A percentile compares a stretch with the other conserved stretches of the same genome.
Conservation (phyloP, 1,284 basidiomycete genomes). For the Peniophora sp. region DNA sequence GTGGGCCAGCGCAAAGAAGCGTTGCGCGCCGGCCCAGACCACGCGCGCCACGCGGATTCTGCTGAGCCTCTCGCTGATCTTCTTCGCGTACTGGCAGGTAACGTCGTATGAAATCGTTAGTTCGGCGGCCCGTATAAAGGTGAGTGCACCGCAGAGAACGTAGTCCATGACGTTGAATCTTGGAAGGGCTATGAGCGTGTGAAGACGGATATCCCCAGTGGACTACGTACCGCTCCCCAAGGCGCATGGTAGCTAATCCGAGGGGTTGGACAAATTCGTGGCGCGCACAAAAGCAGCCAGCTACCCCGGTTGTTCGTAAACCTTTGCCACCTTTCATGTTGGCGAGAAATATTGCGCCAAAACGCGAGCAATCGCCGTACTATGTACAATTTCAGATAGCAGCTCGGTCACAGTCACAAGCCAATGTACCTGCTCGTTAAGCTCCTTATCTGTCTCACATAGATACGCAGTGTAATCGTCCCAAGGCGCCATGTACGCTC, state of each 20-base stretch:
- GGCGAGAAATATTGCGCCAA: conserved; percentile 19
- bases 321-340: conserved; percentile 15
- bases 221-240: conserved; percentile 24
- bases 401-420: background rate
- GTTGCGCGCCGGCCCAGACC: background rate
- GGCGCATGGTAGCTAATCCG: conserved; percentile 27
- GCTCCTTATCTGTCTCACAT: conserved; percentile 3
- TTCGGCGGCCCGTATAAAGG: conserved; percentile 1
- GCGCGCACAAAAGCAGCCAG: conserved; percentile 22
- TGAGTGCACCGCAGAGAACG: conserved; percentile 17
- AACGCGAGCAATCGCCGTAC: background rate
- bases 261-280: conserved; percentile 24
- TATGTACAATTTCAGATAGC: background rate
- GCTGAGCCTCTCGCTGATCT: conserved; percentile 12
- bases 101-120: conserved; percentile 27
- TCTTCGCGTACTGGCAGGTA: conserved; percentile 23
- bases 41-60: background rate
- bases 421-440: background rate
- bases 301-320: conserved; percentile 21
- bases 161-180: conserved; percentile 32
- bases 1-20: conserved; percentile 1
- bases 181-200: background rate
- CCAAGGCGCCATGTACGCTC: conserved; percentile 17
- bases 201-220: background rate
- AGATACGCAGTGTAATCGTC: conserved; percentile 2